These are phyloP conservation scores for Tuber borchii DNA, from an alignment of 495 filamentous ascomycete species.

Conservation along the genomic window DNA sequence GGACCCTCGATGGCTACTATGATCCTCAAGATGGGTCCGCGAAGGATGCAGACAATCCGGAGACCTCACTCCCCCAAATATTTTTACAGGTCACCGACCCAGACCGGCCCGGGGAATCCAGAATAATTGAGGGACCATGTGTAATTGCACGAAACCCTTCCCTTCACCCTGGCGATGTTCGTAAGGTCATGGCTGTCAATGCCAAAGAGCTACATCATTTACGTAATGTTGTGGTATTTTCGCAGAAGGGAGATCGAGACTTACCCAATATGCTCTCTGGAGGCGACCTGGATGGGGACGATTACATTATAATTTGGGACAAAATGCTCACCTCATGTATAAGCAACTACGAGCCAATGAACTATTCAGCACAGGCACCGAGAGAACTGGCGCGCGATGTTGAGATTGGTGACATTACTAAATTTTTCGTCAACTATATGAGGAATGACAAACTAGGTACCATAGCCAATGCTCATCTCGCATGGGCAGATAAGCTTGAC, in stretches of 20 bases:
- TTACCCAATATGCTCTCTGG: slow-evolving; percentile 91
- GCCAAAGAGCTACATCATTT: slow-evolving; percentile 64
- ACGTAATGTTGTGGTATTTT: slow-evolving; percentile 78
- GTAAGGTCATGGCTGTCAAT: slow-evolving; percentile 80
- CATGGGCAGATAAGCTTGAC: slow-evolving; percentile 58
- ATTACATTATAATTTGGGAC: slow-evolving; percentile 94
- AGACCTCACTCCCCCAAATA: slow-evolving; percentile 62
- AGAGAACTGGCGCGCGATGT: slow-evolving; percentile 53
- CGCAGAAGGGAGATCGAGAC: slow-evolving; percentile 74
- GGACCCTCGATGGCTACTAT: slow-evolving; percentile 63
- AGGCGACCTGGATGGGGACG: slow-evolving; percentile 92
- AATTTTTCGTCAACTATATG: slow-evolving; percentile 90
- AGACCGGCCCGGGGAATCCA: slow-evolving; percentile 50
- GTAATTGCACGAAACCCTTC: slow-evolving; percentile 87
- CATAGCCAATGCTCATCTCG: slow-evolving; percentile 81
- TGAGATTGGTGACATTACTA: slow-evolving; percentile 60
- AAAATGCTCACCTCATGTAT: slow-evolving; percentile 51
- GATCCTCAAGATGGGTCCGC: slow-evolving; percentile 22
- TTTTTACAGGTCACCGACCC: slow-evolving; percentile 69
- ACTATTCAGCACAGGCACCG: slow-evolving; percentile 53
- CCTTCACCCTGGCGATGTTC: slow-evolving; percentile 86
- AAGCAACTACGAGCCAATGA: slow-evolving; percentile 70
- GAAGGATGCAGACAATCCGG: slow-evolving; percentile 22
- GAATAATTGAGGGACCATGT: slow-evolving; percentile 70
- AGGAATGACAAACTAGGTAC: slow-evolving; percentile 74